Evolutionary conservation across 495 filamentous ascomycete species (phyloP).

Genomic region (Thozetella sp.): DNA sequence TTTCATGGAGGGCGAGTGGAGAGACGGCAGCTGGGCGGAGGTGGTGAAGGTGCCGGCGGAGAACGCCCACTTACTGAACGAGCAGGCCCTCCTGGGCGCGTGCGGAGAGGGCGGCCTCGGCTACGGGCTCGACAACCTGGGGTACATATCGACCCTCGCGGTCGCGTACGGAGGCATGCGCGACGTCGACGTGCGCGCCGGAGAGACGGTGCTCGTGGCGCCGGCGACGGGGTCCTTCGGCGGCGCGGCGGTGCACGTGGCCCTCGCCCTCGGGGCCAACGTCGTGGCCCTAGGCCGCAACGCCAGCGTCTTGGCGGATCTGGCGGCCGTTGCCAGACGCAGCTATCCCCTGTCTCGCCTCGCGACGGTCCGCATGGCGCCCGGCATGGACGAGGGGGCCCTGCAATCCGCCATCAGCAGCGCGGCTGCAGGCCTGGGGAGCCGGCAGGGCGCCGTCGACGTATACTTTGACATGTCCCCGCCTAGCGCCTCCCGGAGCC

Average conservation of each 20-base stretch:
- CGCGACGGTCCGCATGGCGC: slow-evolving; percentile 41
- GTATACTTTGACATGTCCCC: slow-evolving; percentile 49
- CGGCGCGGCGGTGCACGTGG: slow-evolving; percentile 41
- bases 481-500: slow-evolving; percentile 21
- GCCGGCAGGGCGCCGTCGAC: slow-evolving; percentile 26
- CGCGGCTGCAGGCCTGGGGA: slow-evolving; percentile 11
- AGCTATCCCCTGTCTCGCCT: slow-evolving; percentile 13
- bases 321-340: slow-evolving; percentile 10
- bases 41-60: slow-evolving; percentile 37
- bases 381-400: slow-evolving; percentile 20
- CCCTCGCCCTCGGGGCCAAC: slow-evolving; percentile 49
- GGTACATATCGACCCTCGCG: slow-evolving; percentile 1
- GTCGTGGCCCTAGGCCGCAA: slow-evolving; percentile 53
- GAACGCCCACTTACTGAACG: slow-evolving; percentile 32
- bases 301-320: slow-evolving; percentile 19
- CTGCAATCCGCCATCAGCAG: slow-evolving; percentile 14
- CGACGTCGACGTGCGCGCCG: slow-evolving; percentile 43
- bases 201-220: slow-evolving; percentile 48
- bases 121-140: slow-evolving; percentile 27
- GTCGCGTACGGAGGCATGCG: slow-evolving; percentile 49
- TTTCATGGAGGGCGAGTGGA: slow-evolving; percentile 33
- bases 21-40: slow-evolving; percentile 38
- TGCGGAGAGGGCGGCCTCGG: slow-evolving; percentile 13
- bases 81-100: slow-evolving; percentile 18
- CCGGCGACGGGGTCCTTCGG: slow-evolving; percentile 52